phyloP scores from a whole-genome alignment of 2,329 filamentous ascomycete genomes.

The Thyridium curvatum region DNA sequence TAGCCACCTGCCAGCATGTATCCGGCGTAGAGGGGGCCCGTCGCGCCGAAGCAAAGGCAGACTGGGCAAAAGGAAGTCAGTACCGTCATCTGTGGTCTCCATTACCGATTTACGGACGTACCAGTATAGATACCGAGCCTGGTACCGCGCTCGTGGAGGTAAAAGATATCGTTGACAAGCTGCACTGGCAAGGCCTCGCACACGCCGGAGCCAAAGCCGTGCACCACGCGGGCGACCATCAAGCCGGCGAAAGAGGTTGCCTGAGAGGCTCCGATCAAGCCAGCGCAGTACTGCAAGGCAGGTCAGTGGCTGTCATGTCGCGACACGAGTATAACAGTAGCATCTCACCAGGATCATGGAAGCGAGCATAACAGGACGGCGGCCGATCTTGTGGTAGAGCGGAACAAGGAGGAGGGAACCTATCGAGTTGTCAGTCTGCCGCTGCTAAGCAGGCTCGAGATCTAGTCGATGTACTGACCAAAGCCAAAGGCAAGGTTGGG shows the following conservation, averaged over 20 bases:
- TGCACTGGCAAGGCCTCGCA: constrained; percentile 39
- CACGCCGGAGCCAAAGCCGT: constrained; percentile 32
- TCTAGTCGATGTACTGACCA: constrained; percentile 19
- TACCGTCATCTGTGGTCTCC: constrained; percentile 2
- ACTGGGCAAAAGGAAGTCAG: constrained; percentile 22
- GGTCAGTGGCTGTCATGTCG: neutral
- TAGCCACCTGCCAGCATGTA: constrained; percentile 54
- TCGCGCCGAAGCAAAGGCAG: constrained; percentile 47
- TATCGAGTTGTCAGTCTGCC: too few relatives aligned
- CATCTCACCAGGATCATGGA: constrained; percentile 26
- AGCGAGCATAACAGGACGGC: constrained; percentile 33
- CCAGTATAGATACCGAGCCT: constrained; percentile 54
- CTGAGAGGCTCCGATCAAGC: constrained; percentile 29
- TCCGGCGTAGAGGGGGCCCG: constrained; percentile 50
- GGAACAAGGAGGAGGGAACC: constrained; percentile 49
- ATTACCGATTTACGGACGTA: constrained; percentile 7
- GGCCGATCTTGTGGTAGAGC: constrained; percentile 44
- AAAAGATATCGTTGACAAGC: constrained; percentile 38
- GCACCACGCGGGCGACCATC: constrained; percentile 31
- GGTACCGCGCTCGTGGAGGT: constrained; percentile 40
- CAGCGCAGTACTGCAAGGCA: constrained; percentile 26
- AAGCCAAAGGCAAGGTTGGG: constrained; percentile 56
- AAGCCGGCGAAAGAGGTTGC: constrained; percentile 26
- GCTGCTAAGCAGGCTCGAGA: neutral
- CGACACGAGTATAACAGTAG: too few relatives aligned